Conservation (phyloP, 345 rosid species). For the Lumnitzera littorea region DNA sequence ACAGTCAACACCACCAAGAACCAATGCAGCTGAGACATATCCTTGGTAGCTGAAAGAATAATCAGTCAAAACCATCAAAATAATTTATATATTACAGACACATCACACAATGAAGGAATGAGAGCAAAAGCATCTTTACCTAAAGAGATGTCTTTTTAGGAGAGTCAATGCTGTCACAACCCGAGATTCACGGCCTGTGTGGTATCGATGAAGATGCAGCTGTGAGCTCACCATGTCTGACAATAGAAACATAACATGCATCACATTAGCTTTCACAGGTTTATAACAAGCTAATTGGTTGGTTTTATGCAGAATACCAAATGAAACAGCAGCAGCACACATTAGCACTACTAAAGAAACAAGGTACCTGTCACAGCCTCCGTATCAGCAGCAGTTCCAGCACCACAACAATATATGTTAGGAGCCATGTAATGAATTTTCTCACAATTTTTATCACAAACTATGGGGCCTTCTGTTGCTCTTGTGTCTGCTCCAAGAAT, state of each 20-base stretch:
- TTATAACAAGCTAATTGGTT: too few relatives aligned
- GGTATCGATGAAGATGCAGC: slow-evolving; percentile 18
- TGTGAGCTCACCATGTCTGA: slow-evolving; percentile 21
- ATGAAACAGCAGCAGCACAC: too few relatives aligned
- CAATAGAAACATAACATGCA: neutral
- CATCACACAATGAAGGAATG: neutral
- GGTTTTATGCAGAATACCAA: too few relatives aligned
- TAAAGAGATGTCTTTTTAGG: slow-evolving; percentile 19
- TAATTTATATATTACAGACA: neutral
- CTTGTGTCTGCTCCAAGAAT: slow-evolving; percentile 76
- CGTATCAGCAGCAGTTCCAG: slow-evolving; percentile 97
- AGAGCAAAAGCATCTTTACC: slow-evolving; percentile 2
- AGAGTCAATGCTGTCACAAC: slow-evolving; percentile 20
- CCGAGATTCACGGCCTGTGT: slow-evolving; percentile 19
- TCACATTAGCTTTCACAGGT: neutral
- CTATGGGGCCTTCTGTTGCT: slow-evolving; percentile 85
- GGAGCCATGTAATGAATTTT: slow-evolving; percentile 99
- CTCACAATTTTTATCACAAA: slow-evolving; percentile 96
- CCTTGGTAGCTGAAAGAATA: slow-evolving; percentile 18
- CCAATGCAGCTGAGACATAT: slow-evolving; percentile 18
- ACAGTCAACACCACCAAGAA: slow-evolving; percentile 20
- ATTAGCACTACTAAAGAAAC: neutral
- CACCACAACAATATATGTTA: slow-evolving; percentile 94
- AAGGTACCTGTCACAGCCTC: slow-evolving; percentile 90
- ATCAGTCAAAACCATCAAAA: neutral